A percentile compares a stretch with the other conserved stretches of the same genome.
These are phyloP conservation scores for Aspergillus sergii DNA, from an alignment of 2,329 filamentous ascomycete species.

Conservation along the genomic window DNA sequence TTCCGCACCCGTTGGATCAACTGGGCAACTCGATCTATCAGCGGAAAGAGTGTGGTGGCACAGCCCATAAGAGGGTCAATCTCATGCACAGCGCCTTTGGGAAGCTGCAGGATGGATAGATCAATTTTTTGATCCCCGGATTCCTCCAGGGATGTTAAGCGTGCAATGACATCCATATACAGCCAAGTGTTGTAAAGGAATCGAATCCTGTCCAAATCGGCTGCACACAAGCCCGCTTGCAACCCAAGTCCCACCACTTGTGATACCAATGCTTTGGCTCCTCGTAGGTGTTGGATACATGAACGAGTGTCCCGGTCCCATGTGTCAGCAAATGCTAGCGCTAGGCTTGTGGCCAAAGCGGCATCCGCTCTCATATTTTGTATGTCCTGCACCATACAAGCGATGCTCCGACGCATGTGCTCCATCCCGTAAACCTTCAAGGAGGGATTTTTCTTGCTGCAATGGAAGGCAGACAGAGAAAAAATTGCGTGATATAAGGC, in stretches of 20 bases:
- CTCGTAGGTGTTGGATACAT: conserved; percentile 69
- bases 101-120: conserved; percentile 42
- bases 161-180: conserved; percentile 73
- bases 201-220: conserved; percentile 58
- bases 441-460: conserved; percentile 58
- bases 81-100: conserved; percentile 52
- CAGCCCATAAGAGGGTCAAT: conserved; percentile 74
- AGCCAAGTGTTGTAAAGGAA: conserved; percentile 74
- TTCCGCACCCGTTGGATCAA: conserved; percentile 66
- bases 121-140: conserved; percentile 55
- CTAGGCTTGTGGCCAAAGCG: conserved; percentile 70
- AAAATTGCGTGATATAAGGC: conserved; percentile 69
- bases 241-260: conserved; percentile 55
- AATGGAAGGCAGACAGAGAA: conserved; percentile 71
- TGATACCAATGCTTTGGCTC: conserved; percentile 65
- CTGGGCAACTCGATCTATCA: conserved; percentile 67
- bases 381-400: conserved; percentile 61
- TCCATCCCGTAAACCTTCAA: conserved; percentile 66
- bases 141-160: conserved; percentile 64
- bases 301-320: conserved; percentile 72
- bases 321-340: conserved; percentile 69
- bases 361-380: conserved; percentile 65
- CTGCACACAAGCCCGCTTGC: conserved; percentile 41
- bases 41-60: conserved; percentile 67
- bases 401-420: conserved; percentile 68